Conservation (phyloP, 2,329 filamentous ascomycete species). For the Didymella pomorum region DNA sequence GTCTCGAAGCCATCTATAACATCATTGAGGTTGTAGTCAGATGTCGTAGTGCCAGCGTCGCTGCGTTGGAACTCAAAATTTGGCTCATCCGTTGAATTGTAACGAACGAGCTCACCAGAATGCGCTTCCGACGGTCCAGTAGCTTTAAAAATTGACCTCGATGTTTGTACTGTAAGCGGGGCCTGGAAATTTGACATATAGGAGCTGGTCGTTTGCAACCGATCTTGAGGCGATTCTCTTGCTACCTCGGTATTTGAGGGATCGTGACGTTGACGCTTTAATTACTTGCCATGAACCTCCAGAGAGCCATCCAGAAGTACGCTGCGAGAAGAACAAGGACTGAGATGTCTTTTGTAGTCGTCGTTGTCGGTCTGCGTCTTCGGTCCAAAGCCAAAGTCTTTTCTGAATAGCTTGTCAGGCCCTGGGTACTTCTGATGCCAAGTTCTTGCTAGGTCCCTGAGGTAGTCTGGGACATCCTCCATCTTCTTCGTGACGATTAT, state of each 20-base stretch:
- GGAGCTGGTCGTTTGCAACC: neutral
- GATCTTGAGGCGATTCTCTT: neutral
- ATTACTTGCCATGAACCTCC: neutral
- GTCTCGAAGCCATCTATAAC: neutral
- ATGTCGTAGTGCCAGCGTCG: neutral
- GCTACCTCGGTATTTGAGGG: neutral
- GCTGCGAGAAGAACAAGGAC: neutral
- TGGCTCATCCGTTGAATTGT: neutral
- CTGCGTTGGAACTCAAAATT: neutral
- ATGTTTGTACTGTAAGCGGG: neutral
- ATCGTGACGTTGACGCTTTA: conserved; percentile 7
- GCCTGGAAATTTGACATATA: neutral
- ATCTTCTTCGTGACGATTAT: neutral
- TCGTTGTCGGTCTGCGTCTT: neutral
- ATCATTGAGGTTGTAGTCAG: neutral
- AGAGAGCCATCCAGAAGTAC: neutral
- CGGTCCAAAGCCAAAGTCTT: conserved; percentile 12
- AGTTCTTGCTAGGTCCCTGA: neutral
- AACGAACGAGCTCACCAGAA: neutral
- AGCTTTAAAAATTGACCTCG: neutral
- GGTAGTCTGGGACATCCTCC: neutral
- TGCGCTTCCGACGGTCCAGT: neutral
- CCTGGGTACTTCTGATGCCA: neutral
- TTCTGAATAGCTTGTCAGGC: neutral
- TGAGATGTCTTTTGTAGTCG: neutral